Evolutionary conservation across 2,329 filamentous ascomycete genomes (phyloP), one percentile per base, ranked within the genome.

Genomic region (Ceratocystis colombiana): DNA sequence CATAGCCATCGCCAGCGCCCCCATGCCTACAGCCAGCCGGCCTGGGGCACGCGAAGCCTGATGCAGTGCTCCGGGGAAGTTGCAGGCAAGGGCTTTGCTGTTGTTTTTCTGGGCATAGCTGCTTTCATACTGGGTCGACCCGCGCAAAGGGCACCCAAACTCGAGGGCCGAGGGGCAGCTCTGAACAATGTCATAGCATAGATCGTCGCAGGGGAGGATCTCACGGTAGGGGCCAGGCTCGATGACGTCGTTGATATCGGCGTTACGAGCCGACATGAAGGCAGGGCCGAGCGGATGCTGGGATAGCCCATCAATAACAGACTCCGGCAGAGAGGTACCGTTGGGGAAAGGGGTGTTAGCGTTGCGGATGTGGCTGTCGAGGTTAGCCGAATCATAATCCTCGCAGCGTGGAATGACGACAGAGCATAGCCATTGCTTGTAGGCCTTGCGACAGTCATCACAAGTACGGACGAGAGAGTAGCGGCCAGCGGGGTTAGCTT

Each of bases 351-450:
- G 71, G 68, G 87, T 84, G 41, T 80, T 84, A 64, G 90, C 82
- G 72, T 93, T 94, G 59, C 94, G 88, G 22, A 75, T 72, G 37
- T 79, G 74, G 1, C 79, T 76, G 69, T 76, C 76, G 1, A 75
- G 64, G 15, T 79, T 78, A 1, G 74, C 71, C 62, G 80, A 83
- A 63, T 81, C 83, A 71, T 89, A 94, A 76, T 96, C 93, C 72
- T 90, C 87, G 77, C 94, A 99, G 37, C 92, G 88, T 0, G 94
- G 94, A 69, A 99, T 94, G 17, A 86, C 88, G 33, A 97, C 91
- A 28, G 90, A 88, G 77, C 94, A 99, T 22, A 99, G 85, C 94
- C 94, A 99, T 72, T 86, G 80, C 75, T 95, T 96, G 81, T 99
- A 99, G 7, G 90, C 90, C 0, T 74, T 72, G 17, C 79, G 83